Conservation (phyloP, 2,329 filamentous ascomycete species). For the Pseudocercospora fuligena region DNA sequence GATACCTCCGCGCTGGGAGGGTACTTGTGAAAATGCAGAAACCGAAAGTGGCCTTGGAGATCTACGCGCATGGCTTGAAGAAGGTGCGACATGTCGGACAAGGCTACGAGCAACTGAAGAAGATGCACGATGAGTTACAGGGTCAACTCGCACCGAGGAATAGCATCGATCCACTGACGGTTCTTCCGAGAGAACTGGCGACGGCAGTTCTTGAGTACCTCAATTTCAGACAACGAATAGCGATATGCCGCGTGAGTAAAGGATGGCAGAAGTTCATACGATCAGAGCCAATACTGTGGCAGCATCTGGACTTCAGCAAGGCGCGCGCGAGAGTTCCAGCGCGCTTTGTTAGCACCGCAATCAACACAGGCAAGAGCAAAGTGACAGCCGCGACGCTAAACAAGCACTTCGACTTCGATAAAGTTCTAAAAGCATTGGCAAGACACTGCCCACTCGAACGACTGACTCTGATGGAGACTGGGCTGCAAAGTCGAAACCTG, state of each 20-base stretch:
- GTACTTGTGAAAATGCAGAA: constrained; percentile 55
- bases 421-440: constrained; percentile 45
- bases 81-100: constrained; percentile 50
- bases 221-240: constrained; percentile 54
- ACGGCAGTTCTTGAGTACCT: constrained; percentile 58
- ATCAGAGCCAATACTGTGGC: constrained; percentile 56
- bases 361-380: constrained; percentile 45
- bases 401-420: constrained; percentile 46
- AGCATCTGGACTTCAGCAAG: constrained; percentile 57
- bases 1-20: constrained; percentile 62
- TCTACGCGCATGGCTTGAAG: constrained; percentile 64
- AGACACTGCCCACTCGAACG: constrained; percentile 42
- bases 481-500: constrained; percentile 29
- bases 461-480: constrained; percentile 43
- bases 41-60: constrained; percentile 57
- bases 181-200: constrained; percentile 60
- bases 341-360: constrained; percentile 49
- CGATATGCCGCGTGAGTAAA: constrained; percentile 59
- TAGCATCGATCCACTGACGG: constrained; percentile 57
- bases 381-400: constrained; percentile 44
- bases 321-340: constrained; percentile 50
- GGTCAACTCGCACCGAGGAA: constrained; percentile 48
- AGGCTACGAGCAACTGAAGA: constrained; percentile 37
- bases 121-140: constrained; percentile 54
- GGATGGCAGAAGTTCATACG: constrained; percentile 59